Evolutionary conservation across 805 yeast genomes (phyloP), one percentile per base, ranked within the genome.

Genomic region (Starmerella stigmatis): DNA sequence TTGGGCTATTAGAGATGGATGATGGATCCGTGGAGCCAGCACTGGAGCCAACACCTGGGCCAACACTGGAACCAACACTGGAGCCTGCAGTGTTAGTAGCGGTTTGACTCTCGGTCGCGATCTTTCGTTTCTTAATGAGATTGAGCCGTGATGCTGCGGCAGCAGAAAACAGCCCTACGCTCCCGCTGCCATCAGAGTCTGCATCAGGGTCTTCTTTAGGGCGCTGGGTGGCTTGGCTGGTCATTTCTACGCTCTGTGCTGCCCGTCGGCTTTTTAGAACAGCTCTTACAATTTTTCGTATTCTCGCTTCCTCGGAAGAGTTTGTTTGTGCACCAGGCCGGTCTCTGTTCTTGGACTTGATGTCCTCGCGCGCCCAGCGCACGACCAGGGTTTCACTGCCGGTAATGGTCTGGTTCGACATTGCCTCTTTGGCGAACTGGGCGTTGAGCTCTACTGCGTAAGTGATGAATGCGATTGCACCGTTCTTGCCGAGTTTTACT

Each of bases 381-480:
- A 88, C 74, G 48, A 70, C 73, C 35, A 88, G 62, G 0, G 79
- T 72, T 50, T 82, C 94, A 46, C 74, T 72, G 34, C 73, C 77
- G 43, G 78, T 72, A 7, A 88, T 60, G 8, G 82, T 72, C 60
- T 89, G 97, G 35, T 79, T 79, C 31, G 80, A 75, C 95, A 89
- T 85, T 1, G 94, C 94, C 61, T 89, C 97, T 57, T 85, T 84
- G 0, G 96, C 95, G 68, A 89, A 92, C 61, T 89, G 96, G 0
- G 96, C 96, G 58, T 74, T 79, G 17, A 72, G 61, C 55, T 85
- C 94, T 28, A 70, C 61, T 46, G 69, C 69, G 58, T 67, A 89
- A 0, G 82, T 79, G 6, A 92, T 74, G 64, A 89, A 88, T 0
- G 88, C 95, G 57, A 88, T 76, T 31, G 76, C 75, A 56, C 79